Conservation (phyloP, 2,329 filamentous ascomycete genomes). For the Aspergillus sp. region DNA sequence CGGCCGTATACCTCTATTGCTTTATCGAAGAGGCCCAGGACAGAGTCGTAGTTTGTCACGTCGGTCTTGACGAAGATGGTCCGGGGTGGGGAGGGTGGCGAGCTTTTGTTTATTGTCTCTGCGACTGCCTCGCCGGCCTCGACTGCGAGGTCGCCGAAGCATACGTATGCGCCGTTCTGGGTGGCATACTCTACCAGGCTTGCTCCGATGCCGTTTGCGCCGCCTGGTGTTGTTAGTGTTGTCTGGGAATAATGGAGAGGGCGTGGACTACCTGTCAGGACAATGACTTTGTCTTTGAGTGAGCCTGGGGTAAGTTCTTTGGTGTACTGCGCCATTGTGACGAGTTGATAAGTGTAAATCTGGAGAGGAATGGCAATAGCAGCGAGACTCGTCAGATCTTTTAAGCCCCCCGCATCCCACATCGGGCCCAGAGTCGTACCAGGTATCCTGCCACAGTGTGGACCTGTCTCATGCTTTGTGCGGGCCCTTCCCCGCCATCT, state of each 20-base stretch:
- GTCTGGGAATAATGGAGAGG: no score
- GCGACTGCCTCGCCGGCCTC: slow-evolving; percentile 31
- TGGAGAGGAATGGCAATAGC: no score
- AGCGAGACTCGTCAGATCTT: no score
- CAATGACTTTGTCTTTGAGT: slow-evolving; percentile 17
- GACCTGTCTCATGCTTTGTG: no score
- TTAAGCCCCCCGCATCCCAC: no score
- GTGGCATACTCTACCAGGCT: slow-evolving; percentile 42
- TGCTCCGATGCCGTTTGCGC: slow-evolving; percentile 48
- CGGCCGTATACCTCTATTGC: slow-evolving; percentile 45
- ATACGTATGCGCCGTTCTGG: slow-evolving; percentile 40
- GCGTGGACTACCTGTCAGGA: slow-evolving; percentile 14
- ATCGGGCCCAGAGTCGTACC: no score
- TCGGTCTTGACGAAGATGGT: slow-evolving; percentile 46
- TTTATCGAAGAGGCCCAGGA: slow-evolving; percentile 48
- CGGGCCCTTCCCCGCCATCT: no score
- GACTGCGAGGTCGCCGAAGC: slow-evolving; percentile 46
- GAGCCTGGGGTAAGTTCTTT: slow-evolving; percentile 7
- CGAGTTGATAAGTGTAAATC: no score
- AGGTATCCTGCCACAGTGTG: no score
- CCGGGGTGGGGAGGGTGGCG: slow-evolving; percentile 12
- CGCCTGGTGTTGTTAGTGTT: slow-evolving; percentile 29
- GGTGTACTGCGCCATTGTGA: slow-evolving; percentile 14
- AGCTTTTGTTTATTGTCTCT: slow-evolving; percentile 12
- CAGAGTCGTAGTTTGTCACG: slow-evolving; percentile 46